Evolutionary conservation across 148 eudicot genomes (phyloP).

Genomic region (Euryodendron excelsum): DNA sequence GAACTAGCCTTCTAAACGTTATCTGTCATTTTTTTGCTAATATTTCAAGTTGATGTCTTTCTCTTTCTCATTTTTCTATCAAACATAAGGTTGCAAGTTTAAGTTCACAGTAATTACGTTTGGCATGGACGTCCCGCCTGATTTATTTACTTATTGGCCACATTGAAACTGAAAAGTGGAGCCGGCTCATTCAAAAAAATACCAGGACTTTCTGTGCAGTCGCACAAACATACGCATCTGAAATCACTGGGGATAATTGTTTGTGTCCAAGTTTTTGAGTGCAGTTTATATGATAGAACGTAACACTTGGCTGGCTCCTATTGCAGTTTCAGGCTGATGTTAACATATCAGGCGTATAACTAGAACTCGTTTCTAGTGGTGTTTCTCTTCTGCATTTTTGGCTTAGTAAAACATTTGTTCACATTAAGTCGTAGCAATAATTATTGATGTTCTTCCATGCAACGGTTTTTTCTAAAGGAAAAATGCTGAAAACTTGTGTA

Average conservation of each 20-base stretch:
- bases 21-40: neutral
- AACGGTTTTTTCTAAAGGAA: conserved; percentile 16
- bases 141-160: neutral
- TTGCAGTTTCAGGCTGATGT: neutral
- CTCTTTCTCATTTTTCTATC: neutral
- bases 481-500: conserved; percentile 43
- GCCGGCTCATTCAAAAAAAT: neutral
- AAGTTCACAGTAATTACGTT: neutral
- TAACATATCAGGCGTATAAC: neutral
- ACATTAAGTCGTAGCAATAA: neutral
- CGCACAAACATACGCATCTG: neutral
- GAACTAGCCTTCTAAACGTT: neutral
- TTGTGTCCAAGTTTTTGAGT: neutral
- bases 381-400: neutral
- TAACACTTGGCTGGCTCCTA: neutral
- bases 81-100: neutral
- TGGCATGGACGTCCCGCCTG: neutral
- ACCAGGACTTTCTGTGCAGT: neutral
- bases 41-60: neutral
- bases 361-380: neutral
- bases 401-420: neutral
- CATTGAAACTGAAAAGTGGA: neutral
- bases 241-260: neutral
- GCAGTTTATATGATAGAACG: neutral
- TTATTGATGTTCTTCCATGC: conserved; percentile 1